Conservation (phyloP, 2,329 filamentous ascomycete genomes). For the Didymella lethalis region DNA sequence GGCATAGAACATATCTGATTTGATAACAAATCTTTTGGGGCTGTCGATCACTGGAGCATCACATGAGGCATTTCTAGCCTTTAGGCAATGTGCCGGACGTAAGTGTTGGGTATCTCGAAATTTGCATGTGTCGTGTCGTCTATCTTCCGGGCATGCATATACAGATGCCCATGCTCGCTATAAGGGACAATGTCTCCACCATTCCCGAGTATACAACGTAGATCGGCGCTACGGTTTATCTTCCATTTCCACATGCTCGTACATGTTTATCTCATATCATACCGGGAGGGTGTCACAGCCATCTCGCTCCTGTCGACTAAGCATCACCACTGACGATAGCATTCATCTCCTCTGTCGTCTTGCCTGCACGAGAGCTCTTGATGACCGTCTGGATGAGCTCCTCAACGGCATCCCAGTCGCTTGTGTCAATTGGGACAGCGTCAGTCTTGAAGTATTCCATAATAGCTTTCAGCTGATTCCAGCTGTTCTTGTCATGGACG, state of each 20-base stretch:
- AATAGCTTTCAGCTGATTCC: slow-evolving; percentile 79
- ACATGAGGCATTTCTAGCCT: background rate
- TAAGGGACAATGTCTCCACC: slow-evolving; percentile 8
- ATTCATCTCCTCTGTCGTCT: slow-evolving; percentile 51
- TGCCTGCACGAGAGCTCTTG: slow-evolving; percentile 52
- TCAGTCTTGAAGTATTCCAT: slow-evolving; percentile 80
- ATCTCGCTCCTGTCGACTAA: background rate
- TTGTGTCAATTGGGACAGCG: slow-evolving; percentile 79
- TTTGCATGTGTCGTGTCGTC: slow-evolving; percentile 26
- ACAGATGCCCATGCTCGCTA: slow-evolving; percentile 16
- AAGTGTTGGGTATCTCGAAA: slow-evolving; percentile 35
- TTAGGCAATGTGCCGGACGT: background rate
- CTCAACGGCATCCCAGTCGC: slow-evolving; percentile 92
- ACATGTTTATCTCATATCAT: background rate
- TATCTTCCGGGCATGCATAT: slow-evolving; percentile 11
- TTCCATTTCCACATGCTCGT: slow-evolving; percentile 6
- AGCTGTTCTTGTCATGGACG: slow-evolving; percentile 85
- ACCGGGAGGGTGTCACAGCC: background rate
- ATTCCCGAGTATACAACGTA: background rate
- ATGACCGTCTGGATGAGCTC: slow-evolving; percentile 74
- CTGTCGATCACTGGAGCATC: background rate
- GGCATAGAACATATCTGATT: slow-evolving; percentile 10
- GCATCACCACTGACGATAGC: slow-evolving; percentile 13
- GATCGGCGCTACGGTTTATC: background rate
- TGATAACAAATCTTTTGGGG: background rate